phyloP scores from a whole-genome alignment of 1,284 basidiomycete genomes.

The Hemileia vastatrix region DNA sequence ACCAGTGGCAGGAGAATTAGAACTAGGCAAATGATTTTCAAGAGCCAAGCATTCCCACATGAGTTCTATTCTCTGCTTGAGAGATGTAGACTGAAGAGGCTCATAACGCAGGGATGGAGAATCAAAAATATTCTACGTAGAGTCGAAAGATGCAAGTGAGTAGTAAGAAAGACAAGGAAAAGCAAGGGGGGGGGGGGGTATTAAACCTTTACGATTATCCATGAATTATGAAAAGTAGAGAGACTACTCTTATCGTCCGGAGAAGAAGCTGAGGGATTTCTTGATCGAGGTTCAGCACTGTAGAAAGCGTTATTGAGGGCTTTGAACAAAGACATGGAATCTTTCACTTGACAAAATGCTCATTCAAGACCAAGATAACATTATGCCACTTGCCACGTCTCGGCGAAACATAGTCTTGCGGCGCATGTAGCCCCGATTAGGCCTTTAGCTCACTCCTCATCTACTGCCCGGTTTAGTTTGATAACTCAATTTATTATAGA shows the following conservation, averaged over 20 bases:
- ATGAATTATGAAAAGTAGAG: constrained; percentile 13
- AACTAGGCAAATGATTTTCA: not conserved
- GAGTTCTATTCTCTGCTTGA: constrained; percentile 14
- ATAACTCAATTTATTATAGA: too few relatives aligned
- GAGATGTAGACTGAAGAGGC: constrained; percentile 10
- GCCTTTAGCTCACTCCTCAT: too few relatives aligned
- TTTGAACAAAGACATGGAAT: constrained; percentile 5
- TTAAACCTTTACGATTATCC: constrained; percentile 11
- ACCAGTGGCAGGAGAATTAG: not conserved
- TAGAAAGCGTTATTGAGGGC: not conserved
- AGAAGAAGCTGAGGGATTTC: not conserved
- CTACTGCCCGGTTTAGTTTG: too few relatives aligned
- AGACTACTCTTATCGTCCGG: constrained; percentile 7
- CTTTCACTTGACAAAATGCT: not conserved
- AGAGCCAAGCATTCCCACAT: constrained; percentile 19
- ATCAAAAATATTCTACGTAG: constrained; percentile 13
- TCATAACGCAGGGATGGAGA: constrained; percentile 13
- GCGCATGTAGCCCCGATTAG: too few relatives aligned
- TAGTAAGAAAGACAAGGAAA: not conserved
- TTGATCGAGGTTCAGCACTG: not conserved
- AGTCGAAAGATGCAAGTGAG: not conserved
- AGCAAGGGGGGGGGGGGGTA: not conserved
- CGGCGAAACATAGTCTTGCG: too few relatives aligned
- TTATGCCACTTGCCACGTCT: too few relatives aligned
- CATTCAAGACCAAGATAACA: too few relatives aligned